Evolutionary conservation across 805 yeast species (phyloP).

Genomic region (Zygoascus ofunaensis): DNA sequence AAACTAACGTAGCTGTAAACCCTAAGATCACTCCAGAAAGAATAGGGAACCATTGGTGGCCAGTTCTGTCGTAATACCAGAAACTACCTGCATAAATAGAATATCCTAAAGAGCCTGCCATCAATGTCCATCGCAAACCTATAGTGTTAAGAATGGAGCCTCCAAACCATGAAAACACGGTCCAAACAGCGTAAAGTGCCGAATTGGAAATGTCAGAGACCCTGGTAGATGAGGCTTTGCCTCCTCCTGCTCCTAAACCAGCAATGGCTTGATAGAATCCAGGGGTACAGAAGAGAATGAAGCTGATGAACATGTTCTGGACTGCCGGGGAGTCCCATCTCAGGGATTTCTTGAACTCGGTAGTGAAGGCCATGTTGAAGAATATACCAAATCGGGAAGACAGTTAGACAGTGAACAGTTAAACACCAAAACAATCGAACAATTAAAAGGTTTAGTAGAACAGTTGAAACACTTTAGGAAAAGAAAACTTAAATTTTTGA

Average conservation of each 20-base stretch:
- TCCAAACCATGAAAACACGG: conserved; percentile 40
- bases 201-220: conserved; percentile 4
- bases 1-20: conserved; percentile 4
- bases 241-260: conserved; percentile 8
- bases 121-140: conserved; percentile 36
- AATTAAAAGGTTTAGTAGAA: no score
- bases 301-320: not conserved
- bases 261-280: conserved; percentile 4
- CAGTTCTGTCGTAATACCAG: conserved; percentile 35
- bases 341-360: no score
- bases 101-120: conserved; percentile 41
- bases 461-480: no score
- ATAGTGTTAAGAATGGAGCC: conserved; percentile 45
- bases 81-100: conserved; percentile 38
- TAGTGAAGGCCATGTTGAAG: no score
- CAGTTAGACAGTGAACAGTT: no score
- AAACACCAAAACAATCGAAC: no score
- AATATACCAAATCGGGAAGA: no score
- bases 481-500: no score
- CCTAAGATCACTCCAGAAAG: conserved; percentile 5
- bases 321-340: conserved; percentile 1
- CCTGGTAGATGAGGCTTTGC: conserved; percentile 2
- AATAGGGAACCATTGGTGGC: conserved; percentile 36
- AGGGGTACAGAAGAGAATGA: conserved; percentile 2
- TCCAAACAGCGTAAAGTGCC: conserved; percentile 1